phyloP scores from a whole-genome alignment of 257 asterid genomes.

The Linderniella brevidens region DNA sequence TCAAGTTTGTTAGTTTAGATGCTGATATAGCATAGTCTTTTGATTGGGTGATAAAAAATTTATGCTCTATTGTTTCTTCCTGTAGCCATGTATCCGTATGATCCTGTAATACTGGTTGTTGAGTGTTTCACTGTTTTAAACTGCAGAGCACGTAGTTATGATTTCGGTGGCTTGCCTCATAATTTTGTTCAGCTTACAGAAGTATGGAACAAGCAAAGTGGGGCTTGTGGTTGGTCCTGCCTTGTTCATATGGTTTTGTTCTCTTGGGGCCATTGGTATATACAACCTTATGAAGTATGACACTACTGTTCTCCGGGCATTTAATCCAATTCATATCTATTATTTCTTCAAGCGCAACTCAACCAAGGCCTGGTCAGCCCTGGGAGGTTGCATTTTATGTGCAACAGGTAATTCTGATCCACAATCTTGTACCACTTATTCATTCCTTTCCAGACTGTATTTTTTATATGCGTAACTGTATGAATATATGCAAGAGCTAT shows the following conservation, averaged over 20 bases:
- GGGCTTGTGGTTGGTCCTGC: slow-evolving; percentile 98
- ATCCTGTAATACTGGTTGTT: slow-evolving; percentile 12
- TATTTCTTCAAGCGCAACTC: slow-evolving; percentile 68
- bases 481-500: neutral
- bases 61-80: slow-evolving; percentile 7
- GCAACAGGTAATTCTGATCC: slow-evolving; percentile 65
- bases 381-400: slow-evolving; percentile 93
- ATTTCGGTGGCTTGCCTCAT: slow-evolving; percentile 77
- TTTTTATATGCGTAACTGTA: neutral
- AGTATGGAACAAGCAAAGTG: slow-evolving; percentile 92
- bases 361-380: slow-evolving; percentile 83
- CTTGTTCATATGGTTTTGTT: slow-evolving; percentile 90
- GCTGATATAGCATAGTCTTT: no score
- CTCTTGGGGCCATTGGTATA: slow-evolving; percentile 84
- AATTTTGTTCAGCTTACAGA: slow-evolving; percentile 82
- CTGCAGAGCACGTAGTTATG: slow-evolving; percentile 91
- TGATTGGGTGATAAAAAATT: neutral
- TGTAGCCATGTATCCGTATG: slow-evolving; percentile 8
- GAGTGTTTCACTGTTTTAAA: slow-evolving; percentile 19
- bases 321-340: slow-evolving; percentile 83
- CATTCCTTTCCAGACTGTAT: neutral
- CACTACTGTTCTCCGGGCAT: slow-evolving; percentile 58
- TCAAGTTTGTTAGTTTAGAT: no score
- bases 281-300: slow-evolving; percentile 85
- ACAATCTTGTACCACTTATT: neutral